phyloP scores from a whole-genome alignment of 1,284 basidiomycete species.

The Kwoniella shivajii region DNA sequence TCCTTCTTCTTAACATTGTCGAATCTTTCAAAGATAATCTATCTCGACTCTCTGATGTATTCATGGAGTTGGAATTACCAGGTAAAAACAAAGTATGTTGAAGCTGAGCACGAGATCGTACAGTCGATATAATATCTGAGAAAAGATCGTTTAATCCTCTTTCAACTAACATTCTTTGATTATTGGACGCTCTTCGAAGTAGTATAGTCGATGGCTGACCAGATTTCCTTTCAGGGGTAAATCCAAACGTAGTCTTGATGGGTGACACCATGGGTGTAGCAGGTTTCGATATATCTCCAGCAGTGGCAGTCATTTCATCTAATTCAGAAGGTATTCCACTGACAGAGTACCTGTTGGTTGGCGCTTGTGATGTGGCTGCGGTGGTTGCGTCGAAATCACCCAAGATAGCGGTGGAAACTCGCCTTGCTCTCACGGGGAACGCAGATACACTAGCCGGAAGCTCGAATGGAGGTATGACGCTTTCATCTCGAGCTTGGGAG shows the following conservation, averaged over 20 bases:
- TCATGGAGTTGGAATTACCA: constrained; percentile 15
- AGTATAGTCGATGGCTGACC: constrained; percentile 61
- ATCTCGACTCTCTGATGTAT: constrained; percentile 6
- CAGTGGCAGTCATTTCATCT: not conserved
- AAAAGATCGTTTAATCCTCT: constrained; percentile 53
- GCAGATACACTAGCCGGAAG: constrained; percentile 48
- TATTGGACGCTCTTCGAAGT: constrained; percentile 68
- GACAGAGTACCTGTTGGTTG: constrained; percentile 38
- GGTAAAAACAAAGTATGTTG: constrained; percentile 34
- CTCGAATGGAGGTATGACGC: constrained; percentile 48
- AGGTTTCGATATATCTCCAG: constrained; percentile 1
- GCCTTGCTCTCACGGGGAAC: constrained; percentile 26
- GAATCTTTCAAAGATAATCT: constrained; percentile 32
- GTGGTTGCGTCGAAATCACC: constrained; percentile 3
- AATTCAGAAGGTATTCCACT: constrained; percentile 16
- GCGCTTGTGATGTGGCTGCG: not conserved
- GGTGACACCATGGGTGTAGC: constrained; percentile 24
- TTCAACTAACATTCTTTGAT: constrained; percentile 62
- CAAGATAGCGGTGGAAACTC: constrained; percentile 23
- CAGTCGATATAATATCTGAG: constrained; percentile 51
- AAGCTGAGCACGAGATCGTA: constrained; percentile 45
- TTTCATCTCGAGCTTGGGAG: constrained; percentile 51
- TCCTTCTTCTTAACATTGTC: constrained; percentile 40
- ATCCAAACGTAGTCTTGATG: constrained; percentile 22
- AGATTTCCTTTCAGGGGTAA: constrained; percentile 18